Base-by-base conservation (phyloP, 2,329 filamentous ascomycete genomes). In the Aspergillus fumigatus region DNA sequence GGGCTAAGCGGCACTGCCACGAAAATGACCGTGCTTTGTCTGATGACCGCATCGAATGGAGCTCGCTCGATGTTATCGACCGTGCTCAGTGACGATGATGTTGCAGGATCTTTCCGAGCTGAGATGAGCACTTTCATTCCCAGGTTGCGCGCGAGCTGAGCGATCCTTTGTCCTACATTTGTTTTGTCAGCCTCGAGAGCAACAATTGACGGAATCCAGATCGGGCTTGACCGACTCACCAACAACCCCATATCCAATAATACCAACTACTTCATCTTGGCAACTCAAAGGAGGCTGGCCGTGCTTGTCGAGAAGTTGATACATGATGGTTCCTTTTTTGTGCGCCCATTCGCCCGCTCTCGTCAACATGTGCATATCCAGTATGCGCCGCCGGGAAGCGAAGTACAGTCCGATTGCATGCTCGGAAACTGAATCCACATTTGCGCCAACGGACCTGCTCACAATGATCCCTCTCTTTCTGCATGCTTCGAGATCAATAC, bases 321-420 rank as follows among this genome's bases (percentile, higher is more conserved):
- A 65, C 57, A 76, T 71, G 59, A 77, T 58, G 35, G 67, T 71
- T n/a, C 71, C 70, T 56, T 68, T 70, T 48, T 65, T 62, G 41
- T 68, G 65, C 32, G 32, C 32, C 79, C 80, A 82, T 43, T 73
- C 71, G 23, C 70, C 65, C 7, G 67, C 71, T 14, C 67, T 65
- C 11, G 70, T 72, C 10, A 73, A 52, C 19, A 64, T 53, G 63
- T 78, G 70, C 61, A 77, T 65, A 27, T 67, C 62, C 25, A 77
- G 63, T 10, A 79, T 70, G 54, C 70, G 71, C 54, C 78, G 70
- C 51, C 79, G 70, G 6, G 77, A 67, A 4, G 78, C 77, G 60
- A 79, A 80, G 64, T 80, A 81, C 55, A 82, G 62, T 47, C 74
- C 77, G 43, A 82, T 73, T 10, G 79, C 79, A 70, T 82, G 80